Percentiles rank a stretch among this genome's conserved stretches.
Conservation (phyloP, 345 rosid genomes). For the Acer yangbiense region DNA sequence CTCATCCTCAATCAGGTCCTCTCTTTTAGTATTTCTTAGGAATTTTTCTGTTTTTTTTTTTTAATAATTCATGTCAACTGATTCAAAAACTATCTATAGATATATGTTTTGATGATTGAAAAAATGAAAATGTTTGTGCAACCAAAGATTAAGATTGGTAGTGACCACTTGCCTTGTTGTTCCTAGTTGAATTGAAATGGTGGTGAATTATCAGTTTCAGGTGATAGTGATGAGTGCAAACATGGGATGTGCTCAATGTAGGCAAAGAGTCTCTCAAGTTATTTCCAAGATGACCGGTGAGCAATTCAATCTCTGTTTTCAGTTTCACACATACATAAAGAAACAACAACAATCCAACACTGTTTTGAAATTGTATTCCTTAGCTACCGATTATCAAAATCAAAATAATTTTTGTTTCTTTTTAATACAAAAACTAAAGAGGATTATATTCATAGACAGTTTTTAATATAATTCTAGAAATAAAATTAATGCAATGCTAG, state of each 20-base stretch:
- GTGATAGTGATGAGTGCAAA: conserved; percentile 52
- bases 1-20: neutral
- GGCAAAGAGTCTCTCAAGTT: conserved; percentile 31
- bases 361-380: no score
- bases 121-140: neutral
- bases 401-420: no score
- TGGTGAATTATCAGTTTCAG: conserved; percentile 41
- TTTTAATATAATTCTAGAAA: no score
- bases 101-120: neutral
- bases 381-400: neutral
- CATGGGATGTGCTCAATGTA: conserved; percentile 47
- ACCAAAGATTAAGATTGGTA: neutral
- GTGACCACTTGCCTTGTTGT: neutral
- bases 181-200: neutral
- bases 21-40: neutral
- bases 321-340: neutral
- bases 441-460: no score
- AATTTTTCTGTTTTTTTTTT: neutral
- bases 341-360: neutral
- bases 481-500: neutral
- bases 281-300: conserved; percentile 47
- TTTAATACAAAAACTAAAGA: no score
- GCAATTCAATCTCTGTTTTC: neutral
- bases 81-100: neutral
- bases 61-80: neutral